phyloP scores from a whole-genome alignment of 2,329 filamentous ascomycete genomes.

The Trichoderma sp. region DNA sequence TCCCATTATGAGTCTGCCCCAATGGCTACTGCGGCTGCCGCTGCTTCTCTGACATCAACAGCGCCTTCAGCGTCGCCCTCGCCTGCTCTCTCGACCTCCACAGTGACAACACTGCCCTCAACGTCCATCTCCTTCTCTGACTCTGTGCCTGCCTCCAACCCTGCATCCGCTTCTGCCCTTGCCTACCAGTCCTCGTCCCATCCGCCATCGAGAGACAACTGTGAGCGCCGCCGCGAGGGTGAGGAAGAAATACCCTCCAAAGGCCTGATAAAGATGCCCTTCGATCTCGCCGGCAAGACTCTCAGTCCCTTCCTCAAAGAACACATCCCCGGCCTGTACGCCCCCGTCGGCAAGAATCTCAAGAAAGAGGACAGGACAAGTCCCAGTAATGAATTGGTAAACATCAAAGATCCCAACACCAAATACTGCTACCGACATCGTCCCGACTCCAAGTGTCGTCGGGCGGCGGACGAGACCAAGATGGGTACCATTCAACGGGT shows the following conservation, averaged over 20 bases:
- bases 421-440: constrained; percentile 95
- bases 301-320: constrained; percentile 86
- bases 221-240: constrained; percentile 53
- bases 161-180: neutral
- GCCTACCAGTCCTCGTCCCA: constrained; percentile 28
- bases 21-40: neutral
- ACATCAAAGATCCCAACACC: constrained; percentile 67
- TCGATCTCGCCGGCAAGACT: constrained; percentile 72
- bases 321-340: constrained; percentile 88
- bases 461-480: constrained; percentile 89
- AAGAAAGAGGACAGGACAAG: constrained; percentile 33
- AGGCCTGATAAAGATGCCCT: constrained; percentile 58
- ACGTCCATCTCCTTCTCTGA: constrained; percentile 8
- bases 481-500: constrained; percentile 94
- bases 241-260: constrained; percentile 48
- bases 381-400: constrained; percentile 31
- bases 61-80: constrained; percentile 4
- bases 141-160: neutral
- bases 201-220: constrained; percentile 46
- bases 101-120: constrained; percentile 1
- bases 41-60: constrained; percentile 11
- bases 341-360: constrained; percentile 67
- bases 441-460: constrained; percentile 89
- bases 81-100: constrained; percentile 8
- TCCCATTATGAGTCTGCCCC: constrained; percentile 14